phyloP scores from a whole-genome alignment of 495 filamentous ascomycete genomes.

The Daldinia caldariorum region DNA sequence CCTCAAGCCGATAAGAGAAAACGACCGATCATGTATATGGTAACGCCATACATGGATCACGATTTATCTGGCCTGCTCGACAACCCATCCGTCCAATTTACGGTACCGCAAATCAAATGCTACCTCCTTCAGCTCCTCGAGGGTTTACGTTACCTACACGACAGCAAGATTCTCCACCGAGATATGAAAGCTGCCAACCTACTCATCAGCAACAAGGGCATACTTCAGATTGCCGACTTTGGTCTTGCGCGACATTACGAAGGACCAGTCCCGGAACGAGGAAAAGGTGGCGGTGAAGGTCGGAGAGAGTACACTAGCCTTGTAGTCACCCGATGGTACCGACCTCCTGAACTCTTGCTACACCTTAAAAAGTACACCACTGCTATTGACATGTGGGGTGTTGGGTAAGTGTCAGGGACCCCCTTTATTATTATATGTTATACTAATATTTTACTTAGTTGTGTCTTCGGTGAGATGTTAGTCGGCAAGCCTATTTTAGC shows the following conservation, averaged over 20 bases:
- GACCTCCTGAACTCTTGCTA: constrained; percentile 91
- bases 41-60: constrained; percentile 98
- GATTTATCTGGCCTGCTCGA: constrained; percentile 95
- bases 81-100: constrained; percentile 88
- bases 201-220: constrained; percentile 92
- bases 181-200: constrained; percentile 99
- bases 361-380: constrained; percentile 89
- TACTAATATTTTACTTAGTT: constrained; percentile 64
- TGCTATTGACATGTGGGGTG: constrained; percentile 98
- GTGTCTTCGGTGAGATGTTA: constrained; percentile 99
- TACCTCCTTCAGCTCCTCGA: constrained; percentile 95
- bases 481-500: constrained; percentile 91
- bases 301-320: constrained; percentile 90
- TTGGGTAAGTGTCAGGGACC: constrained; percentile 70
- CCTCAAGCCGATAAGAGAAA: constrained; percentile 75
- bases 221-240: constrained; percentile 97
- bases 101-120: constrained; percentile 93
- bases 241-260: constrained; percentile 94
- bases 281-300: constrained; percentile 84
- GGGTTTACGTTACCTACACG: constrained; percentile 88
- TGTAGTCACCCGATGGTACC: constrained; percentile 97
- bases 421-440: not conserved
- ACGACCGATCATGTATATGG: constrained; percentile 95
- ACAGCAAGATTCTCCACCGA: constrained; percentile 87
- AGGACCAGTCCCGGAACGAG: constrained; percentile 79